phyloP scores from a whole-genome alignment of 208 protist species.

The Leishmania arabica region DNA sequence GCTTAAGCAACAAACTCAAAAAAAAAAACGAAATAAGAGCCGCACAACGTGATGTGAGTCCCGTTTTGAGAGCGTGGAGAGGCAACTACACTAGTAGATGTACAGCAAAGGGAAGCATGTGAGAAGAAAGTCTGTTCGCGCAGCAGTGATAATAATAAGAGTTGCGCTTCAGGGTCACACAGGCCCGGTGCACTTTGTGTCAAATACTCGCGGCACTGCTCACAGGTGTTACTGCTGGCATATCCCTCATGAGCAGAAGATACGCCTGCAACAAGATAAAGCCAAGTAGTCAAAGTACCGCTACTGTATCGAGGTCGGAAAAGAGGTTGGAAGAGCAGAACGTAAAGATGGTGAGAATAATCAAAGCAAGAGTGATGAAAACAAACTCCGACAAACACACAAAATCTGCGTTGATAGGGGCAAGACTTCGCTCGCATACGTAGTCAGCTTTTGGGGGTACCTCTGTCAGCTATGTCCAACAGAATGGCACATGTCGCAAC shows the following conservation, averaged over 20 bases:
- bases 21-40: constrained; percentile 5
- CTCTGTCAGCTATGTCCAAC: neutral
- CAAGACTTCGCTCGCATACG: too few relatives aligned
- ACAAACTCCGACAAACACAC: neutral
- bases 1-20: neutral
- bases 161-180: neutral
- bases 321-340: neutral
- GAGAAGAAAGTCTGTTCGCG: neutral
- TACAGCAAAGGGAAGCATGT: neutral
- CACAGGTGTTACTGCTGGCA: neutral
- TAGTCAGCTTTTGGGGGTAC: neutral
- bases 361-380: neutral
- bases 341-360: neutral
- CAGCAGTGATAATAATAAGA: neutral
- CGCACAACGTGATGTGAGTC: neutral
- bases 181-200: neutral
- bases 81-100: neutral
- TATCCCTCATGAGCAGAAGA: neutral
- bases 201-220: neutral
- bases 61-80: constrained; percentile 7
- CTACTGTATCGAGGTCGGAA: neutral
- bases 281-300: neutral
- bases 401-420: neutral
- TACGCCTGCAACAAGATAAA: neutral
- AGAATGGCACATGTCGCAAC: neutral